Percentiles rank a stretch among this genome's conserved stretches.
These are phyloP conservation scores for Arxiozyma heterogenica DNA, from an alignment of 1,139 yeast genomes.

Conservation along the genomic window DNA sequence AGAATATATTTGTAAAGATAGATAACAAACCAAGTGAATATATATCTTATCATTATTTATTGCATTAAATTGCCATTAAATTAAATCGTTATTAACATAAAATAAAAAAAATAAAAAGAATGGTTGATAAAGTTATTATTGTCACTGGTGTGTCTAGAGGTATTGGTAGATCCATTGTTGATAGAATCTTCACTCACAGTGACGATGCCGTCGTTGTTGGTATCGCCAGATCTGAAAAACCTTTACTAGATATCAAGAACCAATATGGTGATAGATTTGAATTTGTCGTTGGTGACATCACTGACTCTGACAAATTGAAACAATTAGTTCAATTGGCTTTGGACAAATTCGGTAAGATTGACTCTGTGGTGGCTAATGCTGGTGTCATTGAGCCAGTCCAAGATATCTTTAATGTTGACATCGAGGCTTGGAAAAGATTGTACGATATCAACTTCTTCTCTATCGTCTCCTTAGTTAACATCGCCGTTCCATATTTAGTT, in stretches of 20 bases:
- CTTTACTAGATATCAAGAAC: conserved; percentile 38
- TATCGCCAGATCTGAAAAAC: conserved; percentile 56
- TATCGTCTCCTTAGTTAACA: conserved; percentile 60
- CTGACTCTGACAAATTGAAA: conserved; percentile 39
- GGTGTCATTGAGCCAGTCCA: conserved; percentile 78
- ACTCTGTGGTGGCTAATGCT: conserved; percentile 76
- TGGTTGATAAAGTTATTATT: conserved; percentile 35
- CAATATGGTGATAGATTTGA: conserved; percentile 47
- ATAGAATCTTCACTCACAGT: conserved; percentile 38
- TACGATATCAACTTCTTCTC: conserved; percentile 78
- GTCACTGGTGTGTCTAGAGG: conserved; percentile 77
- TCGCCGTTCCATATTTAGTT: conserved; percentile 21
- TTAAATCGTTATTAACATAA: too few species aligned
- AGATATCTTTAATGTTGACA: conserved; percentile 34
- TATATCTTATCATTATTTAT: too few species aligned
- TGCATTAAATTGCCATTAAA: too few species aligned
- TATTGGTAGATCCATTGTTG: conserved; percentile 67
- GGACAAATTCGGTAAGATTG: conserved; percentile 42
- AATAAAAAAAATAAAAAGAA: background rate
- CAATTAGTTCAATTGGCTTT: conserved; percentile 43
- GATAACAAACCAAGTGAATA: too few species aligned
- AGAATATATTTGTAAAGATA: too few species aligned
- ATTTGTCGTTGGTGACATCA: conserved; percentile 60
- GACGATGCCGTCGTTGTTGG: conserved; percentile 59
- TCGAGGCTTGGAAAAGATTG: conserved; percentile 51